Conservation (phyloP, 257 asterid species). For the Apocynum venetum region DNA sequence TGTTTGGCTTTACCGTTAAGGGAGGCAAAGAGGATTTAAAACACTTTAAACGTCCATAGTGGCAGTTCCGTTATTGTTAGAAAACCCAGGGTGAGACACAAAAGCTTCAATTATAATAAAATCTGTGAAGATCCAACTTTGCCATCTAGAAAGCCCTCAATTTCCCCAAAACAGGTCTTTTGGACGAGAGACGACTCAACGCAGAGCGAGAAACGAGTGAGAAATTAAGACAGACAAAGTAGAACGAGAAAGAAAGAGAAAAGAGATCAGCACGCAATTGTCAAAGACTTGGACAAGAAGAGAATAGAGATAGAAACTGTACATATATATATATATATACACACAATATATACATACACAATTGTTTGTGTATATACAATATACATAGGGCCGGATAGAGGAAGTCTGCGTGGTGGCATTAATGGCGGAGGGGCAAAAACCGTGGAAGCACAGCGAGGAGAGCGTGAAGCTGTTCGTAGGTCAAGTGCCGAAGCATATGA, state of each 20-base stretch:
- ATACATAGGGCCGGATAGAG: slow-evolving; percentile 10
- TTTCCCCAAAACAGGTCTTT: slow-evolving; percentile 25
- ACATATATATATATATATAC: not conserved
- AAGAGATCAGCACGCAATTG: slow-evolving; percentile 32
- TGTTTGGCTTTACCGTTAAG: slow-evolving; percentile 29
- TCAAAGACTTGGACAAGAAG: slow-evolving; percentile 23
- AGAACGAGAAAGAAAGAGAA: slow-evolving; percentile 24
- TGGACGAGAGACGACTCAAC: slow-evolving; percentile 45
- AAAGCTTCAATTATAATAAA: slow-evolving; percentile 24
- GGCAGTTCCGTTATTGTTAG: slow-evolving; percentile 40
- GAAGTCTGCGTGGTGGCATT: slow-evolving; percentile 26
- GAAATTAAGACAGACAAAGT: slow-evolving; percentile 16
- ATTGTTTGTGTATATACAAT: not conserved
- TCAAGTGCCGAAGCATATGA: slow-evolving; percentile 92
- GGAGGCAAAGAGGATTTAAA: slow-evolving; percentile 1
- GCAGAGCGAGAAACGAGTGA: slow-evolving; percentile 30
- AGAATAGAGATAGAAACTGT: slow-evolving; percentile 22
- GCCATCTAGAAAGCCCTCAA: slow-evolving; percentile 37
- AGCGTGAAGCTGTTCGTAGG: slow-evolving; percentile 98
- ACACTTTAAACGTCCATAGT: not conserved
- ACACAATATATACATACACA: not conserved
- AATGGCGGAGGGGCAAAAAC: slow-evolving; percentile 68
- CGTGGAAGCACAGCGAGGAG: slow-evolving; percentile 45
- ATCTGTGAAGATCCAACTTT: slow-evolving; percentile 45
- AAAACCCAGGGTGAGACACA: slow-evolving; percentile 20